Base-by-base conservation (phyloP, 2,329 filamentous ascomycete genomes). In the Penicillium sp. region DNA sequence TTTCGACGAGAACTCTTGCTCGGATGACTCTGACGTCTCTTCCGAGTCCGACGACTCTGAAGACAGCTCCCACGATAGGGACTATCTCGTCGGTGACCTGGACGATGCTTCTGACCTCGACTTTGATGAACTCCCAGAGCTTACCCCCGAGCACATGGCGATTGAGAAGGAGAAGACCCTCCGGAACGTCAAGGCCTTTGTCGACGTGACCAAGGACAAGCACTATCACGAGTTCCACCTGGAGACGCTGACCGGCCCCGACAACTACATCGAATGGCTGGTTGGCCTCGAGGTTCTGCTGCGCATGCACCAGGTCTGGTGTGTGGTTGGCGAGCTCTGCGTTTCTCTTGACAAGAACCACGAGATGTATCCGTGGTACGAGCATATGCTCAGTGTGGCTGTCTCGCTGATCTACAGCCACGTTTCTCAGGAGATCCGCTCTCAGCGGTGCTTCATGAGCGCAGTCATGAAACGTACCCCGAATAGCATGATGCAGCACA, bases 261-360 rank as follows among this genome's bases (percentile, higher is more conserved):
- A 37, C 2, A 59, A 65, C 31, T 65, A 31, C 12, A 5, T 5
- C 0, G 0, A 10, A 6, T 65, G 64, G 64, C 2, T 37, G 2
- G 8, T 35, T 1, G 42, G 41, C 5, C 59, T 65, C 7, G 25
- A 60, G 3, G 15, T 61, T 1, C 41, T 58, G 1, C 50, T 66
- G 5, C 47, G 54, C 14, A 58, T 60, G 47, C 62, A 62, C 47
- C 51, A 45, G 34, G 51, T 63, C 28, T 62, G 59, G 62, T 6
- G 12, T 5, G 22, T 54, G 4, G 22, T 37, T 4, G 17, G 12
- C 1, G 55, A 47, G 14, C 22, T 28, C 2, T 7, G 39, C 7
- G 17, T 51, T 28, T 56, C 55, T 14, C 52, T 63, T 1, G 12
- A 41, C 2, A 20, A 22, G 5, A 3, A 15, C 1, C 61, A 63